phyloP scores from a whole-genome alignment of 805 yeast genomes.

The Metschnikowia corniflorae region DNA sequence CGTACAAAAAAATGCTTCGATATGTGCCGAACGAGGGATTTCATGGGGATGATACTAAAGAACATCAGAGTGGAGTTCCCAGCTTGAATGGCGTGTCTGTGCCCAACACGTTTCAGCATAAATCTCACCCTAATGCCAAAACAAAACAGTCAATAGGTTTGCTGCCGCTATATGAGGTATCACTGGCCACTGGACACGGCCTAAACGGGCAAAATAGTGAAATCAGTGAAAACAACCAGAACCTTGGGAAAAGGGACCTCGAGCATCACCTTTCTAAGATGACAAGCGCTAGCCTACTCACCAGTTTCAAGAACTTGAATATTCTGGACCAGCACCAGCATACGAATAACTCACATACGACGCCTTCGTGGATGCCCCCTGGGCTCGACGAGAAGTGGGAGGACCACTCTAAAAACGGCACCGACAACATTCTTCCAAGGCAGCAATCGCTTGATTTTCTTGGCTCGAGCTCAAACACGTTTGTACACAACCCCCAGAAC shows the following conservation, averaged over 20 bases:
- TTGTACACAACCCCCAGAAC: slow-evolving; percentile 27
- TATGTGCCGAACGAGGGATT: slow-evolving; percentile 34
- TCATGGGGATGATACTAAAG: slow-evolving; percentile 19
- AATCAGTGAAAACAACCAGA: not conserved
- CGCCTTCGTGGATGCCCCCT: slow-evolving; percentile 44
- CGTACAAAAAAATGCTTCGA: slow-evolving; percentile 32
- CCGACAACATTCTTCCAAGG: not conserved
- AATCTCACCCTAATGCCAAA: slow-evolving; percentile 44
- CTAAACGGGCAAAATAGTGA: not conserved
- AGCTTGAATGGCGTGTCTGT: slow-evolving; percentile 25
- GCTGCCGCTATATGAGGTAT: slow-evolving; percentile 8
- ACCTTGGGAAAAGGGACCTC: not conserved
- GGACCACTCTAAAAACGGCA: slow-evolving; percentile 4
- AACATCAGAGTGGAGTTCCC: slow-evolving; percentile 18
- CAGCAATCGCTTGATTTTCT: slow-evolving; percentile 16
- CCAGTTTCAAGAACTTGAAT: not conserved
- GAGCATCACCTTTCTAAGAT: not conserved
- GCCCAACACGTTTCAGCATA: slow-evolving; percentile 44
- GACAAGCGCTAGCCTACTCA: not conserved
- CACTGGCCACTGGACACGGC: slow-evolving; percentile 3
- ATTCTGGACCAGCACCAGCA: slow-evolving; percentile 1
- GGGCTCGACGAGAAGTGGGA: slow-evolving; percentile 37
- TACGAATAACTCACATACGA: slow-evolving; percentile 13
- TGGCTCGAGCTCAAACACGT: slow-evolving; percentile 25
- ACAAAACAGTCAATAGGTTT: slow-evolving; percentile 32